Evolutionary conservation across 345 rosid species (phyloP).

Genomic region (Erodium maritimum): DNA sequence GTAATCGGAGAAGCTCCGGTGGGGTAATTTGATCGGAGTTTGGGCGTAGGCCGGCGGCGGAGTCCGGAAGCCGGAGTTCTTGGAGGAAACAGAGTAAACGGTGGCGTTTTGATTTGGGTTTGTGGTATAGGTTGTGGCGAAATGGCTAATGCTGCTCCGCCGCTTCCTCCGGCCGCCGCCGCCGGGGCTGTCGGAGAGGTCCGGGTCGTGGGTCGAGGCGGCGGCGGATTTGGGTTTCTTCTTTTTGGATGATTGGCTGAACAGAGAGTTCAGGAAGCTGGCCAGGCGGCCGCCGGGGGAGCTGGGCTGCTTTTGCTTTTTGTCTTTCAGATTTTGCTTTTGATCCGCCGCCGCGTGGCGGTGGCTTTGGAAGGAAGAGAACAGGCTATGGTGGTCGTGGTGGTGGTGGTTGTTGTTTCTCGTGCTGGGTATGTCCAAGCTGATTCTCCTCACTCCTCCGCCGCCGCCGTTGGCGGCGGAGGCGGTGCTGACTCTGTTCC

Average conservation of each 20-base stretch:
- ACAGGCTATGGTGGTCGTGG: neutral
- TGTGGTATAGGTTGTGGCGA: neutral
- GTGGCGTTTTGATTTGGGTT: neutral
- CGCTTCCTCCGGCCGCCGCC: slow-evolving; percentile 5
- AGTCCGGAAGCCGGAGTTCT: neutral
- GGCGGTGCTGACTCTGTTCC: neutral
- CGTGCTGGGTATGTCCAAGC: slow-evolving; percentile 4
- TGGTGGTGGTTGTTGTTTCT: neutral
- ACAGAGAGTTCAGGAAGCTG: slow-evolving; percentile 9
- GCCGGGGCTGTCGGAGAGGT: neutral
- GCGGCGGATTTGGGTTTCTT: slow-evolving; percentile 2
- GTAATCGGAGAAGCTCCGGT: neutral
- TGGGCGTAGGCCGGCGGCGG: neutral
- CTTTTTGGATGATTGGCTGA: slow-evolving; percentile 7
- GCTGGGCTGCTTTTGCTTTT: slow-evolving; percentile 8
- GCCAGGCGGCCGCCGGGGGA: slow-evolving; percentile 10
- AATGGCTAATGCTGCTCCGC: slow-evolving; percentile 9
- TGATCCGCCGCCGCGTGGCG: neutral
- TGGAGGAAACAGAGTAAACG: neutral
- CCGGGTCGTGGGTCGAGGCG: neutral
- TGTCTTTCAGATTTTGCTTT: neutral
- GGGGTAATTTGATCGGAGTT: neutral
- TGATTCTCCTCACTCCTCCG: slow-evolving; percentile 6
- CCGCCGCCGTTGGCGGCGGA: neutral
- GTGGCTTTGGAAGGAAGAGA: neutral